phyloP scores from a whole-genome alignment of 2,329 filamentous ascomycete genomes.

The Hortaea sp. region DNA sequence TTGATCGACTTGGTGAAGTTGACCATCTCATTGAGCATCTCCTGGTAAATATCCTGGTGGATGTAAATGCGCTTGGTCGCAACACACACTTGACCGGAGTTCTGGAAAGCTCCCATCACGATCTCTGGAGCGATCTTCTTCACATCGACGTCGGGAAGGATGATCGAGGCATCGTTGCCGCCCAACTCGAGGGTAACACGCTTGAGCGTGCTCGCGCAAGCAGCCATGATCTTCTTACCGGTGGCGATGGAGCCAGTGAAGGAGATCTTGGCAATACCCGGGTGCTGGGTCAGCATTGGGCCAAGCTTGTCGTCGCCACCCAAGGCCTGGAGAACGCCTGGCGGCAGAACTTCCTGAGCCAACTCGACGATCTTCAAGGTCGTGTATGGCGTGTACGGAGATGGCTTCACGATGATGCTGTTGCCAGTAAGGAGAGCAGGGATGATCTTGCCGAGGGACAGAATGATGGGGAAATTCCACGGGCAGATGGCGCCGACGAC shows the following conservation, averaged over 20 bases:
- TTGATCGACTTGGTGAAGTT: slow-evolving; percentile 36
- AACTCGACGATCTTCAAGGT: slow-evolving; percentile 52
- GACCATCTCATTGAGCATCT: slow-evolving; percentile 39
- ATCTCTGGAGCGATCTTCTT: slow-evolving; percentile 40
- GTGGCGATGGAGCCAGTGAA: slow-evolving; percentile 54
- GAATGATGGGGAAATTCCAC: slow-evolving; percentile 44
- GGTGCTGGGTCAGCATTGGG: slow-evolving; percentile 49
- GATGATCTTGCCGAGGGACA: slow-evolving; percentile 45
- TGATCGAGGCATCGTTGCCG: slow-evolving; percentile 53
- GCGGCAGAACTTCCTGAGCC: slow-evolving; percentile 47
- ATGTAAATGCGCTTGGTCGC: slow-evolving; percentile 48
- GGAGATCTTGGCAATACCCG: slow-evolving; percentile 50
- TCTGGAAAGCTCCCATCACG: slow-evolving; percentile 45
- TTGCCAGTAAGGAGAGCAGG: slow-evolving; percentile 45
- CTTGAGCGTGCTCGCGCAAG: slow-evolving; percentile 49
- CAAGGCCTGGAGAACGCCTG: slow-evolving; percentile 52
- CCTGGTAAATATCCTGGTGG: slow-evolving; percentile 43
- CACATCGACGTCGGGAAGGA: slow-evolving; percentile 49
- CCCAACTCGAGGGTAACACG: slow-evolving; percentile 52
- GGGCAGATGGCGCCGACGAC: slow-evolving; percentile 37
- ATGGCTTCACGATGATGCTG: slow-evolving; percentile 30
- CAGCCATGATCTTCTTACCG: slow-evolving; percentile 52
- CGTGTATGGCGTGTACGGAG: slow-evolving; percentile 48
- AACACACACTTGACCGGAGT: slow-evolving; percentile 49
- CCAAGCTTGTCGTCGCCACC: slow-evolving; percentile 53